Percentiles rank a stretch among this genome's conserved stretches.
These are phyloP conservation scores for Leptographium galeiforme DNA, from an alignment of 2,329 filamentous ascomycete species.

Conservation along the genomic window DNA sequence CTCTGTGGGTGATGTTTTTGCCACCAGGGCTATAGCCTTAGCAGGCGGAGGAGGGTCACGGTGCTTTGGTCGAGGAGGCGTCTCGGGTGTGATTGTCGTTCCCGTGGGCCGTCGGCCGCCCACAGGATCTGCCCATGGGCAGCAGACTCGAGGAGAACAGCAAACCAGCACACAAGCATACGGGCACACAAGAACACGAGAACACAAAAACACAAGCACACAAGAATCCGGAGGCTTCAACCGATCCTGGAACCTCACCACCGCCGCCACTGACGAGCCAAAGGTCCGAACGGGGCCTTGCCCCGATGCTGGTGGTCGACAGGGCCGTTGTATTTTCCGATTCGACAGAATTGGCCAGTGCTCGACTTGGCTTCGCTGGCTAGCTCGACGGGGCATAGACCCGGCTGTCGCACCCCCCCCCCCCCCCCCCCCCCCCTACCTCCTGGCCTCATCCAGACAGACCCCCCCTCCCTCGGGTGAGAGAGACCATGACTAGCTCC, in stretches of 20 bases:
- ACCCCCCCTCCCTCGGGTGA: no score
- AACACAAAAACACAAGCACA: no score
- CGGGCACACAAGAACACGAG: no score
- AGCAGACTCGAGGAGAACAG: no score
- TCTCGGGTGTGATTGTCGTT: no score
- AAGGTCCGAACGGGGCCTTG: neutral
- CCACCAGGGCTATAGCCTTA: neutral
- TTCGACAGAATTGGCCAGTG: constrained; percentile 6
- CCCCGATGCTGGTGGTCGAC: neutral
- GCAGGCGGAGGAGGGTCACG: neutral
- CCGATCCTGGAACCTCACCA: no score
- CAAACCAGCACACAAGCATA: no score
- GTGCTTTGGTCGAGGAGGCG: no score
- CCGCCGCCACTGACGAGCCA: neutral
- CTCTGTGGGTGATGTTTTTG: neutral
- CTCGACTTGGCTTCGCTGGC: neutral
- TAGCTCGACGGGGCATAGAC: neutral
- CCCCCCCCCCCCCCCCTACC: neutral
- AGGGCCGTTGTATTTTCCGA: constrained; percentile 7
- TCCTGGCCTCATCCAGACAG: neutral
- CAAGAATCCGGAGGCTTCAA: no score
- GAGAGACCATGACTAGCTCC: neutral
- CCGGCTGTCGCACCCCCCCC: neutral
- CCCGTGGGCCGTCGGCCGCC: no score
- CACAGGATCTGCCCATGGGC: no score